These are phyloP conservation scores for Aspergillus diversus DNA, from an alignment of 495 filamentous ascomycete genomes.

Conservation along the genomic window DNA sequence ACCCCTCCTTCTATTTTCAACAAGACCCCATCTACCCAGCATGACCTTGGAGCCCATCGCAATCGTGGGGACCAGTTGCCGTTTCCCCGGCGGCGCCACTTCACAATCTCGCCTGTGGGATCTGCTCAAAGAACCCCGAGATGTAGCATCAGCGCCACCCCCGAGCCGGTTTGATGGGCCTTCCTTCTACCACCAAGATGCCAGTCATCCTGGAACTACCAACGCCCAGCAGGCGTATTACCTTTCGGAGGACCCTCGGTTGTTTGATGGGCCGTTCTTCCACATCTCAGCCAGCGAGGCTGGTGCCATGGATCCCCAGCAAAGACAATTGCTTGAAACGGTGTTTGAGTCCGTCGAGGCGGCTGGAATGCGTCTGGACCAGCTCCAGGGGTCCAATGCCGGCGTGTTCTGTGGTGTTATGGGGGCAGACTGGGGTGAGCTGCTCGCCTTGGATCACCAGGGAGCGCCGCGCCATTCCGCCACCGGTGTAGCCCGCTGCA, in stretches of 20 bases:
- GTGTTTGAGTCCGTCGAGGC: slow-evolving; percentile 49
- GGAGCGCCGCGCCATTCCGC: slow-evolving; percentile 31
- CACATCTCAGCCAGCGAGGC: background rate
- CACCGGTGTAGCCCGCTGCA: slow-evolving; percentile 49
- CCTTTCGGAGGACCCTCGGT: background rate
- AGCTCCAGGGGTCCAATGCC: slow-evolving; percentile 47
- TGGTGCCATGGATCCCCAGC: slow-evolving; percentile 27
- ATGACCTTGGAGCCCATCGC: slow-evolving; percentile 1
- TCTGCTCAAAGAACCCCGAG: background rate
- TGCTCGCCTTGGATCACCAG: slow-evolving; percentile 24
- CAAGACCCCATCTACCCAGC: background rate
- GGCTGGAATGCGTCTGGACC: slow-evolving; percentile 44
- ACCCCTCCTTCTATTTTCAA: too few relatives aligned
- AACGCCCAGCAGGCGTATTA: background rate
- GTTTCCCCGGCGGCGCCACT: background rate
- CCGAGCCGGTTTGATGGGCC: background rate
- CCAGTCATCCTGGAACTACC: background rate
- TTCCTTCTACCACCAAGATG: background rate
- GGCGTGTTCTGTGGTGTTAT: slow-evolving; percentile 45
- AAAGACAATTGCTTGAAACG: slow-evolving; percentile 27
- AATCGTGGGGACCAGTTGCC: slow-evolving; percentile 2
- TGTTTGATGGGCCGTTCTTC: slow-evolving; percentile 13
- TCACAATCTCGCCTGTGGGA: background rate
- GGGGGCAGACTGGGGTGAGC: slow-evolving; percentile 45
- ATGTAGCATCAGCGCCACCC: background rate